These are phyloP conservation scores for Kodamaea jinghongensis DNA, from an alignment of 805 yeast genomes.

Conservation along the genomic window DNA sequence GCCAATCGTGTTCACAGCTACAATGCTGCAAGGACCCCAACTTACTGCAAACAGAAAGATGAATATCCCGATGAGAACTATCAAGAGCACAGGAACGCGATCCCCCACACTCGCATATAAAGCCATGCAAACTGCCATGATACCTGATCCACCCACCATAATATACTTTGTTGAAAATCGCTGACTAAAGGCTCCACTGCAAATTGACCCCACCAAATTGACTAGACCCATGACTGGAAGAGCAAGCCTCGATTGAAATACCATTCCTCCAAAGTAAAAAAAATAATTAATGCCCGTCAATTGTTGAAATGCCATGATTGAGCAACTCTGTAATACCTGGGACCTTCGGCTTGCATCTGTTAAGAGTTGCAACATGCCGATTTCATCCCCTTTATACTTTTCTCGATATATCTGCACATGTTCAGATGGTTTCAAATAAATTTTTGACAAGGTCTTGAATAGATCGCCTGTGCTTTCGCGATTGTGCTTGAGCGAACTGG, in stretches of 20 bases:
- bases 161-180: constrained; percentile 11
- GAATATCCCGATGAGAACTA: constrained; percentile 17
- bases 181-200: constrained; percentile 17
- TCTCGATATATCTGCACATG: neutral
- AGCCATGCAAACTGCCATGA: constrained; percentile 17
- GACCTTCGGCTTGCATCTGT: neutral
- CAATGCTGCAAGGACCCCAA: constrained; percentile 35
- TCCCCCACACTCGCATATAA: constrained; percentile 15
- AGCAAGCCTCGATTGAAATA: constrained; percentile 20
- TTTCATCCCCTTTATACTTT: neutral
- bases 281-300: constrained; percentile 33
- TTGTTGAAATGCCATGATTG: constrained; percentile 32
- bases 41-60: constrained; percentile 22
- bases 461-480: constrained; percentile 5
- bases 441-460: neutral
- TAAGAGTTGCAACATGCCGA: neutral
- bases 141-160: constrained; percentile 13
- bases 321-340: constrained; percentile 16
- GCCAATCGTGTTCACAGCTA: constrained; percentile 22
- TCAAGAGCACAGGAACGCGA: constrained; percentile 10
- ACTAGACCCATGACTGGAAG: constrained; percentile 16
- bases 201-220: constrained; percentile 20
- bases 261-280: constrained; percentile 27
- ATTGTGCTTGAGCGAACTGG: constrained; percentile 10
- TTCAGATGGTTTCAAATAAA: neutral